A percentile compares a stretch with the other conserved stretches of the same genome.
phyloP scores from a whole-genome alignment of 257 asterid genomes.

The Nicotiana tomentosiformis region DNA sequence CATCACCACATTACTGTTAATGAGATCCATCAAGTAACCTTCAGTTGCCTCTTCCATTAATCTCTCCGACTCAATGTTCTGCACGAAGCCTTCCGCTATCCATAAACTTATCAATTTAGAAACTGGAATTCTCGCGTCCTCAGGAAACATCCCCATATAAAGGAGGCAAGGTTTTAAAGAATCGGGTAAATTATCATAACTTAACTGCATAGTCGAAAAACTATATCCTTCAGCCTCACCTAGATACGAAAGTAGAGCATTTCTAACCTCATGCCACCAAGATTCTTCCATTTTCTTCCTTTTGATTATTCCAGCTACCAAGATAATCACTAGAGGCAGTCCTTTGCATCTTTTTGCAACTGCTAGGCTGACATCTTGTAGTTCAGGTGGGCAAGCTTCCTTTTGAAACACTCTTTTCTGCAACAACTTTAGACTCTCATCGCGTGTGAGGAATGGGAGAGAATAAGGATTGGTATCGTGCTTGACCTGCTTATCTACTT shows the following conservation, averaged over 20 bases:
- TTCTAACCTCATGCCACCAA: not conserved
- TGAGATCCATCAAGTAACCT: slow-evolving; percentile 1
- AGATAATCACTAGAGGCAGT: not conserved
- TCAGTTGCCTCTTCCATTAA: slow-evolving; percentile 2
- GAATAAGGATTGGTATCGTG: not conserved
- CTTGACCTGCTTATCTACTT: not conserved
- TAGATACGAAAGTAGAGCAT: not conserved
- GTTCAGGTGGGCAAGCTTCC: not conserved
- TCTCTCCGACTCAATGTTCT: not conserved
- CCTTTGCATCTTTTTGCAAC: not conserved
- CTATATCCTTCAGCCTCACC: not conserved
- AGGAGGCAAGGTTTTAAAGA: not conserved
- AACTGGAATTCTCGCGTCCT: not conserved
- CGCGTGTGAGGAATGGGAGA: not conserved
- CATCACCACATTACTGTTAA: not conserved
- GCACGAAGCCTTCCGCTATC: slow-evolving; percentile 6
- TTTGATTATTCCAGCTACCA: not conserved
- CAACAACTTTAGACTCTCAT: not conserved
- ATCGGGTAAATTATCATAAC: not conserved
- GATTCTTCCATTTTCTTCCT: not conserved
- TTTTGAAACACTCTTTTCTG: not conserved
- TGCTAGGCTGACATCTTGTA: not conserved
- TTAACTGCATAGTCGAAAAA: not conserved
- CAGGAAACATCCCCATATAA: not conserved
- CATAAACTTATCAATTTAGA: not conserved